A percentile compares a stretch with the other conserved stretches of the same genome.
Conservation (phyloP, 768 basidiomycete species). For the Fomitopsis serialis region DNA sequence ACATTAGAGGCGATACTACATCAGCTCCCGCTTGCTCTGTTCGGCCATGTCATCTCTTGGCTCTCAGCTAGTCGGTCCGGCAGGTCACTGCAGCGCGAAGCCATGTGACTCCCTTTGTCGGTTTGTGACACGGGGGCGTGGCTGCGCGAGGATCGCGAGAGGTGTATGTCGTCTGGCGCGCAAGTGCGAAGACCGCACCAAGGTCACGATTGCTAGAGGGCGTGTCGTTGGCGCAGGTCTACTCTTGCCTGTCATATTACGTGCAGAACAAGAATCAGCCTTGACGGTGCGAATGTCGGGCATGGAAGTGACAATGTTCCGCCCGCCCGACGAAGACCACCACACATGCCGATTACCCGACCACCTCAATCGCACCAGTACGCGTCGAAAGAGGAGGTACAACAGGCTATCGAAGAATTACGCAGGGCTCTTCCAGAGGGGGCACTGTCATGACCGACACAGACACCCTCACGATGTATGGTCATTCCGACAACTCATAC, state of each 20-base stretch:
- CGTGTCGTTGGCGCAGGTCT: slow-evolving; percentile 1
- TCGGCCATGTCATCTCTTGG: not conserved
- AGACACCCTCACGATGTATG: slow-evolving; percentile 46
- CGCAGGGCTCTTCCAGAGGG: slow-evolving; percentile 38
- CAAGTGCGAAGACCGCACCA: not conserved
- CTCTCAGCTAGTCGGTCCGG: not conserved
- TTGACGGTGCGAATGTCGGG: slow-evolving; percentile 8
- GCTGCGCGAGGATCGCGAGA: not conserved
- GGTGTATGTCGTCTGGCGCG: not conserved
- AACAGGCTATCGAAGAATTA: slow-evolving; percentile 50
- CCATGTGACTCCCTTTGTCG: no score
- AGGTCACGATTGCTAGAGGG: not conserved
- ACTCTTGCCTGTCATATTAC: not conserved
- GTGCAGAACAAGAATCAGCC: not conserved
- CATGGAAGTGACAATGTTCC: slow-evolving; percentile 1
- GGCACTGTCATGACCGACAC: slow-evolving; percentile 46
- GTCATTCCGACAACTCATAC: slow-evolving; percentile 67
- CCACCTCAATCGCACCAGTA: slow-evolving; percentile 26
- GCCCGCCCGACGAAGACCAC: slow-evolving; percentile 5
- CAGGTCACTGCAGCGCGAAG: not conserved
- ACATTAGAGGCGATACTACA: no score
- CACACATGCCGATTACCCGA: not conserved
- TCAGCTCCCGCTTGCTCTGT: no score
- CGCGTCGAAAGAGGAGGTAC: slow-evolving; percentile 41
- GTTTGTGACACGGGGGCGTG: no score